Base-by-base conservation (phyloP, 164 flowering plant genomes). In the Aristolochia californica region DNA sequence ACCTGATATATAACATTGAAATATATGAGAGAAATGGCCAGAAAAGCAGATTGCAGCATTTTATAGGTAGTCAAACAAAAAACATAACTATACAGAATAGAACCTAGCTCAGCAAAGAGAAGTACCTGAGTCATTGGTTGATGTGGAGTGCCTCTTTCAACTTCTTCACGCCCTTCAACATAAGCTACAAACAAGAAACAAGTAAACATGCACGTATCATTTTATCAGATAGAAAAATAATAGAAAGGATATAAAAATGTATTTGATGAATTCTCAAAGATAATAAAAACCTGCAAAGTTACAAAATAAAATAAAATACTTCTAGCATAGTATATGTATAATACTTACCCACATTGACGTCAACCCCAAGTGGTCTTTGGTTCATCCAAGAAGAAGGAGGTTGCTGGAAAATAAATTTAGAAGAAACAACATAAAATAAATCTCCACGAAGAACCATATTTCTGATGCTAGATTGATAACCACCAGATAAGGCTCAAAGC, bases 291-390 rank as follows among this genome's bases (percentile, higher is more conserved):
- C 40, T 2, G 4, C 40, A 34, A 34, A 34, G 40, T 34, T 34
- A 12, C n/a, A n/a, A n/a, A n/a, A n/a, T n/a, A n/a, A n/a, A n/a
- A n/a, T n/a, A n/a, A 28, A 28, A 7, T 28, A 28, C 34, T 28
- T 28, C 34, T 28, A 15, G 34, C 34, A 48, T 43, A 23, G n/a
- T 23, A 56, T 58, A 7, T 38, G 34, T 16, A 40, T 10, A 34
- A 49, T 53, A 74, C 97, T 77, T 61, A 91, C 99, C 97, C 62
- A 89, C 85, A 77, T 93, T 93, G 58, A 93, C 98, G 76, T 93
- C 98, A 48, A 82, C 84, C 53, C 79, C 75, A 55, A 87, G 80
- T 25, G 95, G 82, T 69, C 99, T 78, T 63, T 80, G 95, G 61
- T 62, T 72, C 72, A 80, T 71, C 99, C 97, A 89, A 57, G 96